phyloP scores from a whole-genome alignment of 169 alveolate genomes.

The Plasmodium gaboni region DNA sequence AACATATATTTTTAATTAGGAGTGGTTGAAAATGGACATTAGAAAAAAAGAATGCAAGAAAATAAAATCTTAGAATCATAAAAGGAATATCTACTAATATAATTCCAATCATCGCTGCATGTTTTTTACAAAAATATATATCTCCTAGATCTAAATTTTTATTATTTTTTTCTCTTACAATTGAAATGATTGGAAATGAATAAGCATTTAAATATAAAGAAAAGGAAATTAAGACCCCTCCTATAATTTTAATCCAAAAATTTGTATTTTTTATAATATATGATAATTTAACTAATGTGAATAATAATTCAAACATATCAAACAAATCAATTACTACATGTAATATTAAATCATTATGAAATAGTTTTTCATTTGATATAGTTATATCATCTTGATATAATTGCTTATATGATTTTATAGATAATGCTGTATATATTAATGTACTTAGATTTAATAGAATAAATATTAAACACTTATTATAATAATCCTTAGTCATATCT shows the following conservation, averaged over 20 bases:
- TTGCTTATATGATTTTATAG: slow-evolving; percentile 77
- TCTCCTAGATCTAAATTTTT: slow-evolving; percentile 68
- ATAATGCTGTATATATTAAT: slow-evolving; percentile 79
- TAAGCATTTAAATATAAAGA: slow-evolving; percentile 55
- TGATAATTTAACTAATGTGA: slow-evolving; percentile 38
- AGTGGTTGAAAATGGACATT: slow-evolving; percentile 51
- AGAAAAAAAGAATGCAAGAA: slow-evolving; percentile 41
- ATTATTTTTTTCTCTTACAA: slow-evolving; percentile 47
- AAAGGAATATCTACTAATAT: slow-evolving; percentile 52
- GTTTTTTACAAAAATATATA: slow-evolving; percentile 61
- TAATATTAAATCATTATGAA: slow-evolving; percentile 83
- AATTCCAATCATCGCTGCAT: slow-evolving; percentile 59
- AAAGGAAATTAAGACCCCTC: slow-evolving; percentile 60
- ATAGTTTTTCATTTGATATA: slow-evolving; percentile 82
- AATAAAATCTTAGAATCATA: slow-evolving; percentile 54
- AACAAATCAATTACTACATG: slow-evolving; percentile 83
- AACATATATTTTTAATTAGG: slow-evolving; percentile 54
- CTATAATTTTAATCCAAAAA: slow-evolving; percentile 68
- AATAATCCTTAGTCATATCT: slow-evolving; percentile 78
- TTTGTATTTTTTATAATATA: slow-evolving; percentile 46
- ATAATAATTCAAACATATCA: slow-evolving; percentile 80
- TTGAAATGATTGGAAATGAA: slow-evolving; percentile 62
- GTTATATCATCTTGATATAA: slow-evolving; percentile 57
- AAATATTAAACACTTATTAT: slow-evolving; percentile 75
- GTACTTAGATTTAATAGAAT: slow-evolving; percentile 76